Evolutionary conservation across 768 basidiomycete species (phyloP).

Genomic region (Tylopilus sp.): DNA sequence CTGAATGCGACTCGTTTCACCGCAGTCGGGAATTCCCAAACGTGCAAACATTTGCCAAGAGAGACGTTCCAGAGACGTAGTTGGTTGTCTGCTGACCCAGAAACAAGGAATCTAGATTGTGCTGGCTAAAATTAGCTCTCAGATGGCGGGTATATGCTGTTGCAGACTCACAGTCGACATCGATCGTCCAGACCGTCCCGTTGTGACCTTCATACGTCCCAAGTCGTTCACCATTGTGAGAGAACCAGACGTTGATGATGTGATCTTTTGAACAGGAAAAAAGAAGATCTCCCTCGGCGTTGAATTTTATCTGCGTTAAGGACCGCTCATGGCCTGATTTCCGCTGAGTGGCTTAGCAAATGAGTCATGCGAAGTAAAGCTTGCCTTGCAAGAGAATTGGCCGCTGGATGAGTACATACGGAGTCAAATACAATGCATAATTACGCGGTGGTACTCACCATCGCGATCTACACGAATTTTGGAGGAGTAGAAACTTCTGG

Average conservation of each 20-base stretch:
- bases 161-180: conserved; percentile 79
- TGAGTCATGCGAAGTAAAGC: conserved; percentile 1
- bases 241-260: conserved; percentile 94
- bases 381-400: conserved; percentile 71
- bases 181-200: conserved; percentile 94
- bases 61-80: conserved; percentile 87
- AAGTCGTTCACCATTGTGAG: conserved; percentile 94
- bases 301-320: conserved; percentile 97
- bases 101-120: conserved; percentile 80
- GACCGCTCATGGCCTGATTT: conserved; percentile 90
- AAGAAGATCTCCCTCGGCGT: conserved; percentile 91
- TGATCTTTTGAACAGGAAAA: conserved; percentile 97
- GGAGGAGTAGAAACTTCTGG: background rate
- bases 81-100: conserved; percentile 92
- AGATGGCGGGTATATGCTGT: background rate
- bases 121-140: conserved; percentile 40
- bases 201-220: conserved; percentile 98
- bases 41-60: conserved; percentile 88
- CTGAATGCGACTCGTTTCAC: conserved; percentile 95
- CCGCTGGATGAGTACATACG: conserved; percentile 39
- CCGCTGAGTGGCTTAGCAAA: conserved; percentile 11
- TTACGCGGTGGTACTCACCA: conserved; percentile 8
- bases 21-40: conserved; percentile 98
- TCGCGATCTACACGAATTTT: conserved; percentile 1
- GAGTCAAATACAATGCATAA: background rate